phyloP scores from a whole-genome alignment of 2,329 filamentous ascomycete genomes.

The Zalaria obscura region DNA sequence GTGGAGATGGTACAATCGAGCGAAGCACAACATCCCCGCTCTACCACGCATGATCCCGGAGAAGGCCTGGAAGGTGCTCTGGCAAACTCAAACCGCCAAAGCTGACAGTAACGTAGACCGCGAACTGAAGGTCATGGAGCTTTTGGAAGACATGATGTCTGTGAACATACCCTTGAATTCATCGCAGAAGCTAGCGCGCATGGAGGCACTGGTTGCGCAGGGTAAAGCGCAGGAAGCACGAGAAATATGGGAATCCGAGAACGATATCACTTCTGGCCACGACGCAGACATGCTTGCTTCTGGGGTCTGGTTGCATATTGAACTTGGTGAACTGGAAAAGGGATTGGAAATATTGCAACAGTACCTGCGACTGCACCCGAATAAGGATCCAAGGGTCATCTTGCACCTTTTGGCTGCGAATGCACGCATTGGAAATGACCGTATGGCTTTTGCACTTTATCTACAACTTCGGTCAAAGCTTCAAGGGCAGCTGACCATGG shows the following conservation, averaged over 20 bases:
- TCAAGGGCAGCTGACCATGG: constrained; percentile 47
- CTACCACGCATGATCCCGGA: constrained; percentile 12
- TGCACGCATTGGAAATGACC: constrained; percentile 36
- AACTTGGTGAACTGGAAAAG: constrained; percentile 41
- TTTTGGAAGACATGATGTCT: constrained; percentile 16
- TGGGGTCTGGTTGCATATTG: constrained; percentile 50
- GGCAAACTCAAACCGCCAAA: constrained; percentile 13
- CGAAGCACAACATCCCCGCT: constrained; percentile 9
- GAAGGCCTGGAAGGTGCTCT: constrained; percentile 20
- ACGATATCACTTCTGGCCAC: constrained; percentile 2
- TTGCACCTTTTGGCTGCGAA: constrained; percentile 58
- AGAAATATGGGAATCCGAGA: constrained; percentile 17
- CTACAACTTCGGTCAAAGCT: constrained; percentile 47
- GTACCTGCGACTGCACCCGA: constrained; percentile 33
- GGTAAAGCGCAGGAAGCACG: constrained; percentile 16
- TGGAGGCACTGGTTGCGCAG: constrained; percentile 16
- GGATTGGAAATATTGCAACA: constrained; percentile 43
- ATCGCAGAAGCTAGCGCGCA: constrained; percentile 11
- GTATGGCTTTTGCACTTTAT: constrained; percentile 55
- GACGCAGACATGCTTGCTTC: constrained; percentile 39
- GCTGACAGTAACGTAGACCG: constrained; percentile 8
- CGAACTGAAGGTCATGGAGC: constrained; percentile 10
- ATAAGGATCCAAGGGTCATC: constrained; percentile 41
- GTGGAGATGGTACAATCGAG: constrained; percentile 18
- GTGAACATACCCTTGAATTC: constrained; percentile 9